Conservation (phyloP, 768 basidiomycete species). For the Boletus subparvulus region DNA sequence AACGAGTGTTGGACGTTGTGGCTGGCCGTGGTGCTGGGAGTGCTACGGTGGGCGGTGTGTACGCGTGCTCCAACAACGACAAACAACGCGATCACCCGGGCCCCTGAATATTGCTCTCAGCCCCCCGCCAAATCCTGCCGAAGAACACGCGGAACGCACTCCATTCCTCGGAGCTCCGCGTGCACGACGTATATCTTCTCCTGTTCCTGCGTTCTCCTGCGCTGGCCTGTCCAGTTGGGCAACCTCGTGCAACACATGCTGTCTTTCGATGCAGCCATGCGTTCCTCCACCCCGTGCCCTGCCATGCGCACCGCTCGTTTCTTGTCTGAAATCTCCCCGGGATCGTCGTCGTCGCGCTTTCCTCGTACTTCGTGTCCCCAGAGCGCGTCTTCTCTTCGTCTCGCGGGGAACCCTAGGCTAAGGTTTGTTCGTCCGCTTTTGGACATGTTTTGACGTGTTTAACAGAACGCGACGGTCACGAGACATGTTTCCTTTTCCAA, state of each 20-base stretch:
- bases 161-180: slow-evolving; percentile 1
- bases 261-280: slow-evolving; percentile 8
- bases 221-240: background rate
- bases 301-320: background rate
- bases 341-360: background rate
- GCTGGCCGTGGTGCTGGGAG: slow-evolving; percentile 20
- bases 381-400: background rate
- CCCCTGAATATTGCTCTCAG: slow-evolving; percentile 14
- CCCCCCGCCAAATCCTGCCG: background rate
- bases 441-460: slow-evolving; percentile 25
- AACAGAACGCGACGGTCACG: slow-evolving; percentile 37
- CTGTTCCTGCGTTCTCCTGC: background rate
- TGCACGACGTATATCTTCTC: background rate
- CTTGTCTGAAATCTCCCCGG: background rate
- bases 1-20: slow-evolving; percentile 3
- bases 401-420: slow-evolving; percentile 17
- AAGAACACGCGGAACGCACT: background rate
- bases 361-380: background rate
- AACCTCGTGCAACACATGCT: slow-evolving; percentile 25
- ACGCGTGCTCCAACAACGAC: slow-evolving; percentile 43
- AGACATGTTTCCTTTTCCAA: slow-evolving; percentile 36
- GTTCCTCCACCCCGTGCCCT: slow-evolving; percentile 19
- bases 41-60: slow-evolving; percentile 6
- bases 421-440: slow-evolving; percentile 16
- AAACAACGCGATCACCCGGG: slow-evolving; percentile 36